These are phyloP conservation scores for Apiotrichum siamense DNA, from an alignment of 1,284 basidiomycete genomes.

Conservation along the genomic window DNA sequence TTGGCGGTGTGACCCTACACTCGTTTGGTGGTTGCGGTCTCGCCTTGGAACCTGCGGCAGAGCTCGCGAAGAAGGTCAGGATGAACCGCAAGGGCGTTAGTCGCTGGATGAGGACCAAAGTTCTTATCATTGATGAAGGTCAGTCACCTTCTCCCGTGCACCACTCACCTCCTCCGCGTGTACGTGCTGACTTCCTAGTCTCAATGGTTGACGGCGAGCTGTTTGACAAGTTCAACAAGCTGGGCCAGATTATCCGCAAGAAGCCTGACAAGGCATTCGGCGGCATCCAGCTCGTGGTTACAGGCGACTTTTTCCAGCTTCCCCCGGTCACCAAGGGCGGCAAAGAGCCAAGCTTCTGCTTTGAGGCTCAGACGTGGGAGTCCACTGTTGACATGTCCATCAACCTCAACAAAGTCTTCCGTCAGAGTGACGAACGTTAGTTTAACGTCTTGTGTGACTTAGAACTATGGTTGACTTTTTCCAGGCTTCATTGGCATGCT, in stretches of 20 bases:
- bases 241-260: constrained; percentile 53
- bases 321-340: constrained; percentile 72
- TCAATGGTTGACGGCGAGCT: constrained; percentile 95
- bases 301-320: constrained; percentile 95
- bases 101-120: constrained; percentile 68
- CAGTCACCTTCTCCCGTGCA: constrained; percentile 2
- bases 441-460: constrained; percentile 7
- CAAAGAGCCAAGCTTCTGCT: constrained; percentile 62
- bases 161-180: constrained; percentile 5
- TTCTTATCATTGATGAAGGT: constrained; percentile 95
- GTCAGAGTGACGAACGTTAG: constrained; percentile 55
- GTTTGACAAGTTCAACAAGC: constrained; percentile 48
- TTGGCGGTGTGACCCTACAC: constrained; percentile 87
- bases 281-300: constrained; percentile 90
- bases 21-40: constrained; percentile 87
- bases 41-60: constrained; percentile 62
- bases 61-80: constrained; percentile 61
- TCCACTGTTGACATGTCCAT: constrained; percentile 68
- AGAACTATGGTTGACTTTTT: too few species aligned
- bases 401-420: constrained; percentile 83
- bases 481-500: constrained; percentile 80
- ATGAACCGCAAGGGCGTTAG: constrained; percentile 63
- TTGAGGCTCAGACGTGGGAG: constrained; percentile 83
- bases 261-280: constrained; percentile 66
- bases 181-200: too few species aligned